Base-by-base conservation (phyloP, 495 filamentous ascomycete species). In the Aspergillus sclerotiicarbonarius region DNA sequence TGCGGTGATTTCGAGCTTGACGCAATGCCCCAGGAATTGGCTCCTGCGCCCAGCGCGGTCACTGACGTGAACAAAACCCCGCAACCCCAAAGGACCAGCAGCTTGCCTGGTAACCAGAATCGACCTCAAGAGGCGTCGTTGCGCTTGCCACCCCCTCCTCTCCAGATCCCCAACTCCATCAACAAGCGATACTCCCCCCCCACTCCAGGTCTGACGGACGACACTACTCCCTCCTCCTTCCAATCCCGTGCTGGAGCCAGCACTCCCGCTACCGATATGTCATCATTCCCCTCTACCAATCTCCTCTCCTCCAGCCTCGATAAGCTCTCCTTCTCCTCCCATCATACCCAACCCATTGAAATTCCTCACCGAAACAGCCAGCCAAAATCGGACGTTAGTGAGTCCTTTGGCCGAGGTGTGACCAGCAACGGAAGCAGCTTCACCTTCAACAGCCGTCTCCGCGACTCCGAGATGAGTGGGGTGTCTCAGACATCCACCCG, bases 1-100 rank as follows among this genome's bases (percentile, higher is more conserved):
- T 91, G 94, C 60, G 95, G 94, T 20, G 94, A 99, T 71, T 96
- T 99, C 65, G 92, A 96, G 67, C 83, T 96, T 54, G 87, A 90
- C 45, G 66, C 80, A 15, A 64, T 82, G n/a, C 76, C 73, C 1
- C 71, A 85, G 51, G 77, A 84, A 43, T 33, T 57, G n/a, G 21
- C 56, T n/a, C 35, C 50, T 7, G 56, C 61, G 32, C 41, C 30
- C 37, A 67, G 46, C 43, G 62, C n/a, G 65, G 70, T 55, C 59
- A 54, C 44, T 19, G 57, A 25, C 8, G 33, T 43, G 55, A 66
- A 57, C 53, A 57, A 52, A 53, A 69, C 64, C 25, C 67, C 64
- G 33, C 59, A 63, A 54, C 51, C 64, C 10, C 64, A 50, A 16
- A 60, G 50, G 18, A 55, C 57, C 9, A 33, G 33, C 39, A 54